Evolutionary conservation across 1,284 basidiomycete genomes (phyloP).

Genomic region (Pulchroboletus neoregius): DNA sequence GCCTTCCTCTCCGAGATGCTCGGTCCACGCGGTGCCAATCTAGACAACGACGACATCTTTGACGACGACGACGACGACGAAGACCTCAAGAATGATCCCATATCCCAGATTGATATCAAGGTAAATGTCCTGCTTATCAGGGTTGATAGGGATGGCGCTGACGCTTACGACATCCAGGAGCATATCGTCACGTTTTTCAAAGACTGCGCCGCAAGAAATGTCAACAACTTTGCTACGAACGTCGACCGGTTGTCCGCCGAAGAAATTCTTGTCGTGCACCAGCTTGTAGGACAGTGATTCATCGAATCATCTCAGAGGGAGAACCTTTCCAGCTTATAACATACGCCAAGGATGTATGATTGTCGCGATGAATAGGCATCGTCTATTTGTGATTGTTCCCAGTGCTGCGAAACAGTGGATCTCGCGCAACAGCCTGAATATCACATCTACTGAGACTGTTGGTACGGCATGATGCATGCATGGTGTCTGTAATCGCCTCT

Average conservation of each 20-base stretch:
- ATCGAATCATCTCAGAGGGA: neutral
- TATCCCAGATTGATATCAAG: constrained; percentile 86
- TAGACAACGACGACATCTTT: constrained; percentile 69
- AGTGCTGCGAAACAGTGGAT: neutral
- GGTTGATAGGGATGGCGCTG: neutral
- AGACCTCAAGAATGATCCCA: constrained; percentile 81
- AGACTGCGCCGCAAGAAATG: constrained; percentile 64
- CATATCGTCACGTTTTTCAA: constrained; percentile 67
- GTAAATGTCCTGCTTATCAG: constrained; percentile 40
- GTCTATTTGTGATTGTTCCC: neutral
- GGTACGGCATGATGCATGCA: neutral
- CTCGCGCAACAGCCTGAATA: neutral
- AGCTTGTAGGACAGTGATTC: constrained; percentile 41
- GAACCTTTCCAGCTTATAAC: constrained; percentile 7
- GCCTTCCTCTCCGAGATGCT: constrained; percentile 67
- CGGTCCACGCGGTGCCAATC: constrained; percentile 61
- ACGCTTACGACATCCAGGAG: constrained; percentile 40
- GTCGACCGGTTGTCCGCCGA: constrained; percentile 64
- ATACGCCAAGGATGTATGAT: constrained; percentile 6
- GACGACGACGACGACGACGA: constrained; percentile 78
- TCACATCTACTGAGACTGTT: neutral
- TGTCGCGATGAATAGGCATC: neutral
- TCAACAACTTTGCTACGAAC: constrained; percentile 60
- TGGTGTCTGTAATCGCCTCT: neutral
- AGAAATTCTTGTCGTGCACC: constrained; percentile 65